Base-by-base conservation (phyloP, 1,284 basidiomycete species). In the Apiotrichum domesticum region DNA sequence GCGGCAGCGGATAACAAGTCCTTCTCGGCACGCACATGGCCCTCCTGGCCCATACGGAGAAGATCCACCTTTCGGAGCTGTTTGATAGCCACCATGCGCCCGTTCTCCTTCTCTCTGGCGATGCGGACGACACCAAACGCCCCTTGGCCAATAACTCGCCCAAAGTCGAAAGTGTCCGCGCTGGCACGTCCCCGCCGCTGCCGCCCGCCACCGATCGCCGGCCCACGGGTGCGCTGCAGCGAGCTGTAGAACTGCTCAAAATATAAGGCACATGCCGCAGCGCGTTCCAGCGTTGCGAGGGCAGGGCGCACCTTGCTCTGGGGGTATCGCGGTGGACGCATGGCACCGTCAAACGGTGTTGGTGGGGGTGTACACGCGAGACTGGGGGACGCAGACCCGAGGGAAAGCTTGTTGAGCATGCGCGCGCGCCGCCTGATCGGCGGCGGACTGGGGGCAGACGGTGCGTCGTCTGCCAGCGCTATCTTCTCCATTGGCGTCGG, bases 1-100 rank as follows among this genome's bases (percentile, higher is more conserved):
- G 72, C 61, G 5, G 74, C 75, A 0, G 74, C 70, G 2, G 70
- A 70, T 8, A 77, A 63, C 4, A 77, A 52, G 51, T 76, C 74
- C 51, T 74, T 75, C 54, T 77, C 75, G 21, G 76, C 75, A 46
- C 71, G 70, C 15, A 77, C 71, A 56, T 77, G 74, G 13, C 93
- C 94, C 79, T 98, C 94, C 77, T 98, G 95, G n/a, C 90, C 92
- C 78, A 95, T 95, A 49, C 90, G 86, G 65, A 98, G 82, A 92
- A 98, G 97, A 74, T 97, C 94, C 57, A 86, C 86, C 79, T 98
- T 98, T 54, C 93, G 85, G 68, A 96, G 80, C 88, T 95, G 89
- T 77, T 98, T 98, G 91, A 98, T 97, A 47, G 93, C 93, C 69
- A 87, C 96, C 46, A 98, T 79, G 65, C 86, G 83, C 21, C 88